phyloP scores from a whole-genome alignment of 306 rosid species.

The Cicer judaicum region DNA sequence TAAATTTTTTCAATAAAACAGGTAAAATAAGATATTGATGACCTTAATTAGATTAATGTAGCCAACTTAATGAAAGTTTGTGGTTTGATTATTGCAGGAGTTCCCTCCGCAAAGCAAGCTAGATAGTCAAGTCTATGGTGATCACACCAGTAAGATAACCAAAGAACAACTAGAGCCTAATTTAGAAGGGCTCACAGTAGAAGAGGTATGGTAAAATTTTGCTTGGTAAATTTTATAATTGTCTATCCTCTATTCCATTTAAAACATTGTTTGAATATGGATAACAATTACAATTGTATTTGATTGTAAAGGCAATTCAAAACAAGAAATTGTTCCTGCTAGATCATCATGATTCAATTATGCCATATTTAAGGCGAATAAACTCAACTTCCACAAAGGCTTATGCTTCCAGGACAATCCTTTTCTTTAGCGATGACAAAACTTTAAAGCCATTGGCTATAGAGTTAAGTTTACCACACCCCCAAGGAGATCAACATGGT shows the following conservation, averaged over 20 bases:
- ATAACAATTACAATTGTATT: slow-evolving; percentile 5
- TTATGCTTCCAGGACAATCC: slow-evolving; percentile 66
- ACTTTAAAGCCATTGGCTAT: slow-evolving; percentile 70
- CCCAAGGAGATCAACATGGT: slow-evolving; percentile 60
- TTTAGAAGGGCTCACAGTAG: slow-evolving; percentile 62
- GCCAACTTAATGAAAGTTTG: not conserved
- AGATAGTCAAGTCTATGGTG: slow-evolving; percentile 60
- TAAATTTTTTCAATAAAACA: not conserved
- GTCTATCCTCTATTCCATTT: not conserved
- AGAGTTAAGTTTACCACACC: slow-evolving; percentile 68
- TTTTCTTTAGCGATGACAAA: slow-evolving; percentile 59
- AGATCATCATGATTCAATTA: slow-evolving; percentile 69
- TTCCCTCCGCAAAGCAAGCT: slow-evolving; percentile 76
- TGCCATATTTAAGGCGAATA: slow-evolving; percentile 68
- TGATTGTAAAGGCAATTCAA: slow-evolving; percentile 60
- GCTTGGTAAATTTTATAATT: not conserved
- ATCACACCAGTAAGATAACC: slow-evolving; percentile 65
- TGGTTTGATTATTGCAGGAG: slow-evolving; percentile 50
- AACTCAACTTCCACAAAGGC: slow-evolving; percentile 62
- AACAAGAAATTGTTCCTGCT: slow-evolving; percentile 62
- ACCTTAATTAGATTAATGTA: not conserved
- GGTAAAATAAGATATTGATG: slow-evolving; percentile 3
- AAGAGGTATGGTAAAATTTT: slow-evolving; percentile 49
- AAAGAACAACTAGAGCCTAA: slow-evolving; percentile 52
- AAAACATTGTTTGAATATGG: not conserved